These are phyloP conservation scores for Exophiala calicioides DNA, from an alignment of 2,329 filamentous ascomycete genomes.

Conservation along the genomic window DNA sequence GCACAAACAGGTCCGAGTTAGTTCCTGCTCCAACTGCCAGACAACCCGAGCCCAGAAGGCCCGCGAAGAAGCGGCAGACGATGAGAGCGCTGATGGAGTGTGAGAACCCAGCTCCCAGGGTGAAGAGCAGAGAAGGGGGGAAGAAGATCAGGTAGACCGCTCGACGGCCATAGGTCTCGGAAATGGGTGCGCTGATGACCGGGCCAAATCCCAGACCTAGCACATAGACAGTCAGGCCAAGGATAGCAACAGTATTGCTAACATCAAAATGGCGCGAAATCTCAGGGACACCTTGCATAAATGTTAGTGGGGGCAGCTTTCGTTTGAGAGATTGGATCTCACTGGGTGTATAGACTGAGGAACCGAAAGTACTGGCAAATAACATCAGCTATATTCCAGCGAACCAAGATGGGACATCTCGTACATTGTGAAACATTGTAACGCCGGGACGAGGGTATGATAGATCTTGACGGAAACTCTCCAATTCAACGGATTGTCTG, in stretches of 20 bases:
- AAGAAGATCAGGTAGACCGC: conserved; percentile 70
- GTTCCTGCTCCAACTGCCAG: conserved; percentile 70
- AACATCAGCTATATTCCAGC: conserved; percentile 12
- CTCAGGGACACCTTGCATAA: conserved; percentile 47
- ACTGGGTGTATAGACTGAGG: conserved; percentile 38
- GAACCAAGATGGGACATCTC: not conserved
- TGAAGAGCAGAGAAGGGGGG: conserved; percentile 60
- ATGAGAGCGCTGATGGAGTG: conserved; percentile 70
- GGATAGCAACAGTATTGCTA: conserved; percentile 40
- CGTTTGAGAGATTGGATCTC: not conserved
- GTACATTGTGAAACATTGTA: conserved; percentile 30
- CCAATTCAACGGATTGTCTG: conserved; percentile 64
- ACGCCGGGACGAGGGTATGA: conserved; percentile 23
- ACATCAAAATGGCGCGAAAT: conserved; percentile 51
- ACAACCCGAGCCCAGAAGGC: conserved; percentile 68
- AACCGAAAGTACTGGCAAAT: conserved; percentile 33
- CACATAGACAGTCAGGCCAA: conserved; percentile 71
- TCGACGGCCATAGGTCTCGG: conserved; percentile 68
- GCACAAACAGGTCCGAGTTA: conserved; percentile 60
- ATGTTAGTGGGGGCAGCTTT: not conserved
- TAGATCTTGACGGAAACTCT: conserved; percentile 45
- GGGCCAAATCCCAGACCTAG: conserved; percentile 72
- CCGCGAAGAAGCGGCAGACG: conserved; percentile 74
- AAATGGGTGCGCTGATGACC: conserved; percentile 70
- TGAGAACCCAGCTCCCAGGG: conserved; percentile 44